phyloP scores from a whole-genome alignment of 2,329 filamentous ascomycete genomes.

The Alternaria metachromatica region DNA sequence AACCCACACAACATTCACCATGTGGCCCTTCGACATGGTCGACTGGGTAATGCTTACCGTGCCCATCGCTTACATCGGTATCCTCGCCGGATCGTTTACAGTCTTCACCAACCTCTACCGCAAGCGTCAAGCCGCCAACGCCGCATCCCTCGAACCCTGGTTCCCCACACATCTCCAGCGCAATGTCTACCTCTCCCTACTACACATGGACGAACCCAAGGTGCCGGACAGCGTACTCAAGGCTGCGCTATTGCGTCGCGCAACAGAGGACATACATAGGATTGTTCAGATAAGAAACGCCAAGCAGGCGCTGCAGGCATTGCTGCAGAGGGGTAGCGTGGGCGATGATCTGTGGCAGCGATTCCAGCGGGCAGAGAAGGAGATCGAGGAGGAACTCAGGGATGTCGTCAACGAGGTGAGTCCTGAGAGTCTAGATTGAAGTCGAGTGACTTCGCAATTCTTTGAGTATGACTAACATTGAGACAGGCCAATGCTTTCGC shows the following conservation, averaged over 20 bases:
- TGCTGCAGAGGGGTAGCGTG: constrained; percentile 89
- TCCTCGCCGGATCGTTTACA: constrained; percentile 85
- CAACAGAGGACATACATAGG: constrained; percentile 89
- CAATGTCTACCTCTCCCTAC: constrained; percentile 91
- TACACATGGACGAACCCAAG: constrained; percentile 76
- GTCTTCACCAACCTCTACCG: constrained; percentile 94
- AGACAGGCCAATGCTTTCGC: constrained; percentile 85
- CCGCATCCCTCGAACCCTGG: constrained; percentile 89
- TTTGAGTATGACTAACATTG: constrained; percentile 6
- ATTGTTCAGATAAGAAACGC: constrained; percentile 87
- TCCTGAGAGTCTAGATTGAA: neutral
- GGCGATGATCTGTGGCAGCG: constrained; percentile 96
- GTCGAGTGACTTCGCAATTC: neutral
- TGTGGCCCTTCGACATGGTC: constrained; percentile 56
- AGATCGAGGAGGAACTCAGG: constrained; percentile 94
- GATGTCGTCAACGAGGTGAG: constrained; percentile 91
- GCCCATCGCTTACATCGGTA: constrained; percentile 86
- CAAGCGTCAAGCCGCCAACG: constrained; percentile 82
- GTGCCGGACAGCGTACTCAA: constrained; percentile 86
- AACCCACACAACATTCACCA: constrained; percentile 23
- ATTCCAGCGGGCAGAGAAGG: constrained; percentile 90
- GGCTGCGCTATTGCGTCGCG: constrained; percentile 85
- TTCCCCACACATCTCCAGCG: constrained; percentile 89
- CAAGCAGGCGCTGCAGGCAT: constrained; percentile 82
- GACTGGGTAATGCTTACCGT: constrained; percentile 87